These are phyloP conservation scores for Vicia villosa DNA, from an alignment of 306 rosid genomes.

Conservation along the genomic window DNA sequence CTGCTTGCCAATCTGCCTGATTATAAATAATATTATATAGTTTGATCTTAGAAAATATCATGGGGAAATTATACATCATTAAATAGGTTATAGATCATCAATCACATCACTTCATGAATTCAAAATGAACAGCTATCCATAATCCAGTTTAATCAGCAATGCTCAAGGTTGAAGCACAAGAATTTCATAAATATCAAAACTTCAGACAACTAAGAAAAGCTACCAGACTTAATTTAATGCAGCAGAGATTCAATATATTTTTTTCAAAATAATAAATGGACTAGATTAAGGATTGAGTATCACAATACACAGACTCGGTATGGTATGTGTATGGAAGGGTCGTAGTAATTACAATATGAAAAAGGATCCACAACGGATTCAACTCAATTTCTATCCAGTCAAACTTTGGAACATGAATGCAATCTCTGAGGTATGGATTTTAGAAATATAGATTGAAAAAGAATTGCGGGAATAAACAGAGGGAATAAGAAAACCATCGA, in stretches of 20 bases:
- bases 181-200: slow-evolving; percentile 24
- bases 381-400: slow-evolving; percentile 19
- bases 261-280: background rate
- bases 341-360: background rate
- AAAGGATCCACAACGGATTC: background rate
- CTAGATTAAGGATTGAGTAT: slow-evolving; percentile 8
- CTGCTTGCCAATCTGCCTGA: slow-evolving; percentile 99
- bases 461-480: slow-evolving; percentile 11
- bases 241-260: background rate
- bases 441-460: slow-evolving; percentile 9
- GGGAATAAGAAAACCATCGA: slow-evolving; percentile 20
- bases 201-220: slow-evolving; percentile 24
- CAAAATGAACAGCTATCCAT: slow-evolving; percentile 25
- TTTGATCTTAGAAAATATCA: slow-evolving; percentile 4
- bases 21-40: slow-evolving; percentile 33
- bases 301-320: background rate
- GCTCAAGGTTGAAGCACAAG: slow-evolving; percentile 32
- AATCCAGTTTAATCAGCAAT: slow-evolving; percentile 24
- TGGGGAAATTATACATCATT: slow-evolving; percentile 27
- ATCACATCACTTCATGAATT: slow-evolving; percentile 14
- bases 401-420: slow-evolving; percentile 2
- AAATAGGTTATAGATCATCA: slow-evolving; percentile 27
- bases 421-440: background rate
- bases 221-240: slow-evolving; percentile 6
- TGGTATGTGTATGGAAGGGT: background rate